Base-by-base conservation (phyloP, 1,284 basidiomycete genomes). In the Ganoderma resinaceum region DNA sequence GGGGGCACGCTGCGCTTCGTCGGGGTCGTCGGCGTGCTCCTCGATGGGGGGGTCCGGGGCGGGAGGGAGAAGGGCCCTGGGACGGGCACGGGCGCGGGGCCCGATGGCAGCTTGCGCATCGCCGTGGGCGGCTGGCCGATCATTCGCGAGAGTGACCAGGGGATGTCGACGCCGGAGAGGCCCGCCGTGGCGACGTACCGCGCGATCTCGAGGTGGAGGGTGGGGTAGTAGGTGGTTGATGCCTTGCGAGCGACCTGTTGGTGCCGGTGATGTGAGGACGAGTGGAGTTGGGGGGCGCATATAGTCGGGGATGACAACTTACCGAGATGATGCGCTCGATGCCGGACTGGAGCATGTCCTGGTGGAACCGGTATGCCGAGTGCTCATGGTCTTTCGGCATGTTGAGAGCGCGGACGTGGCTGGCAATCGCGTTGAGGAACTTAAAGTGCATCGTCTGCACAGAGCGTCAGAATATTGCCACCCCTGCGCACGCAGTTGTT, bases 161-260 rank as follows among this genome's bases (percentile, higher is more conserved):
- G 93, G 29, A 95, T 77, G 71, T 94, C 91, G 73, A 87, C 91
- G 31, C 87, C 86, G n/a, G 92, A 86, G 12, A 85, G 82, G 12
- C 78, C 77, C 1, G 91, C 89, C 69, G 89, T 84, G 0, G 86
- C 83, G 70, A 97, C 85, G 78, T 97, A 98, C 31, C 95, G 88
- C 1, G 95, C 88, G 60, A 98, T 84, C 80, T 98, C 96, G 59
- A 98, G 89, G 78, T 98, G 96, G 2, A 98, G 87, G 1, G 90
- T 92, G 0, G 95, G 95, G 79, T 98, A 98, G 79, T 97, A 97
- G 12, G 93, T 91, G 16, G 92, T 90, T 8, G 96, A 97, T 9
- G 96, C 95, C 80, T 97, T 97, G 65, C 96, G 91, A 1, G 95
- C 89, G 53, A 96, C 94, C 96, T 98, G 76, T 11, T 31, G n/a